These are phyloP conservation scores for Mallotus nudiflorus DNA, from an alignment of 345 rosid species.

Conservation along the genomic window DNA sequence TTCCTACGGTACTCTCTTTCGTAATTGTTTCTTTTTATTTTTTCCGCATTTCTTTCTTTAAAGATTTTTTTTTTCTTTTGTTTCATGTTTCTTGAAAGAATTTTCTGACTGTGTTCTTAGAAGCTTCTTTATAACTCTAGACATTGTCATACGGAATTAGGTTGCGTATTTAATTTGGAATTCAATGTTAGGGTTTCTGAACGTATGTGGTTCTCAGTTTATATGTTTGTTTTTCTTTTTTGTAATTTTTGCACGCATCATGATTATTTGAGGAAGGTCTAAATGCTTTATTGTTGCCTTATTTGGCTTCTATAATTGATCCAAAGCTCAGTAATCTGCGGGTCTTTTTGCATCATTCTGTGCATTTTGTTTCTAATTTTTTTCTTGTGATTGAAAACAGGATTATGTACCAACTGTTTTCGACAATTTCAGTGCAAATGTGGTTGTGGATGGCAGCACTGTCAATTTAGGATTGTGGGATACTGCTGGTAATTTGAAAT, in stretches of 20 bases:
- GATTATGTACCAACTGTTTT: conserved; percentile 94
- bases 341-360: neutral
- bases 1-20: conserved; percentile 56
- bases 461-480: conserved; percentile 97
- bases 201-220: neutral
- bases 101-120: neutral
- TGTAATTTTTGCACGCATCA: neutral
- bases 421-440: conserved; percentile 97
- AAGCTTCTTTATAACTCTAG: neutral
- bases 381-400: conserved; percentile 43
- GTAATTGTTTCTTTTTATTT: neutral
- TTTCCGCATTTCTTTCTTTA: neutral
- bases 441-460: conserved; percentile 81
- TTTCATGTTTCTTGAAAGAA: neutral
- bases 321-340: neutral
- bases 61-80: neutral
- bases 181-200: neutral
- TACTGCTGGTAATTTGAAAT: conserved; percentile 69
- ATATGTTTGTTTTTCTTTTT: neutral
- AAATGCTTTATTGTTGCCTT: no score
- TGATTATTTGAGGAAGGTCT: no score
- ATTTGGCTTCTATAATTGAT: neutral
- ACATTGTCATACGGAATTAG: neutral
- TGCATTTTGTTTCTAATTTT: neutral
- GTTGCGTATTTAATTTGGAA: neutral